Base-by-base conservation (phyloP, 1,284 basidiomycete genomes). In the Trametes sp. region DNA sequence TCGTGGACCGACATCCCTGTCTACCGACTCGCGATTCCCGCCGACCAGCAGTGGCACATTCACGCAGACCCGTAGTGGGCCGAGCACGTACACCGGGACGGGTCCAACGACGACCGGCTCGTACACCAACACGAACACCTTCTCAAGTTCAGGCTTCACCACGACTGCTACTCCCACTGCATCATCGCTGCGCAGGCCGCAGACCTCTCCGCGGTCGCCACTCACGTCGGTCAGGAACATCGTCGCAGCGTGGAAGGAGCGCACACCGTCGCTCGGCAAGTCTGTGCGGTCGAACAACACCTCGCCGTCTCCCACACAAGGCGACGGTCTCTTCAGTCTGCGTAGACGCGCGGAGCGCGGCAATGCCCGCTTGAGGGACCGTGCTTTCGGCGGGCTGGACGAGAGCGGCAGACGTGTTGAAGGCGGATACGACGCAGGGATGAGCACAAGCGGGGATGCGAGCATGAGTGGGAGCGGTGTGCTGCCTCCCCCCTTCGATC, bases 171-270 rank as follows among this genome's bases (percentile, higher is more conserved):
- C 74, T 3, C 71, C 71, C 19, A 72, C 70, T 14, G 64, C 70
- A 2, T 68, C 73, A 7, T 69, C 75, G 16, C 76, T 88, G 16
- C 84, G 86, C 35, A 81, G 86, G 48, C 85, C 87, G 3, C 84
- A 84, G 64, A 77, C 80, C 0, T 86, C 87, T 2, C 87, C 89
- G 6, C 83, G 87, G 7, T 90, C 88, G 5, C 89, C 90, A 2
- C 78, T 92, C 16, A 81, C 85, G 0, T 87, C 87, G 13, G 90
- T 95, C 35, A 83, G 89, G 28, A 94, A 91, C 65, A 88, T 94
- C 62, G 89, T 95, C 13, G 85, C 87, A 0, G 82, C 89, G 4
- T 95, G 92, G 92, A 92, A 89, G 73, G 87, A 88, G 66, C 84
- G 84, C 33, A 87, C 84, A 2, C 88, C 80, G 2, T 76, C 74